Conservation (phyloP, 169 alveolate genomes). For the Plasmodium cynomolgi region DNA sequence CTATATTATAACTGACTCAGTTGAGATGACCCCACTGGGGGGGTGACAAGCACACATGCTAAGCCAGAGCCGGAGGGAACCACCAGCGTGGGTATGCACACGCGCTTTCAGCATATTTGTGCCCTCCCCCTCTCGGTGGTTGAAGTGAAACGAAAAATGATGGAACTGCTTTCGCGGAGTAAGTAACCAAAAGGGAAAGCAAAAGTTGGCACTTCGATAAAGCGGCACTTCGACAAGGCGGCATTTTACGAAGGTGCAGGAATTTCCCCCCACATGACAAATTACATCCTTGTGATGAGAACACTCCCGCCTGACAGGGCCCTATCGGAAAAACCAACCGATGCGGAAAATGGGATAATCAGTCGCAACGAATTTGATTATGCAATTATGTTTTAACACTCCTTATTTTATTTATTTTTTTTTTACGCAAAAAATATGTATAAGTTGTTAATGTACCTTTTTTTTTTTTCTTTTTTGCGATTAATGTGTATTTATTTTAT, state of each 20-base stretch:
- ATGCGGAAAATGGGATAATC: not conserved
- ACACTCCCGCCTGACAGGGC: not conserved
- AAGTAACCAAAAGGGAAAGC: not conserved
- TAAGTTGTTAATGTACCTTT: not conserved
- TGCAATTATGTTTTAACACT: not conserved
- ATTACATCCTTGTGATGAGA: not conserved
- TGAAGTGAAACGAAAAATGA: not conserved
- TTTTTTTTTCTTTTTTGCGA: too few species aligned
- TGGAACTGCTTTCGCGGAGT: not conserved
- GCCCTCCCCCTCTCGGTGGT: not conserved
- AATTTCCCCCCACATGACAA: not conserved
- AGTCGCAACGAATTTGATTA: not conserved
- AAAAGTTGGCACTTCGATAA: not conserved
- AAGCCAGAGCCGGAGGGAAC: not conserved
- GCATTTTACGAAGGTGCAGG: not conserved
- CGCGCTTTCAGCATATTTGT: not conserved
- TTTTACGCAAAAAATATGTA: not conserved
- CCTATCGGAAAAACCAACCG: not conserved
- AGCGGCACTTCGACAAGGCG: not conserved
- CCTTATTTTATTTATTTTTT: not conserved
- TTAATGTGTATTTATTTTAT: not conserved
- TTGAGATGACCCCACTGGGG: not conserved
- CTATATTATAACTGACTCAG: conserved; percentile 94
- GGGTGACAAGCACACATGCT: not conserved
- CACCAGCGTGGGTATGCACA: not conserved